Base-by-base conservation (phyloP, 2,329 filamentous ascomycete species). In the Pseudogymnoascus sp. region DNA sequence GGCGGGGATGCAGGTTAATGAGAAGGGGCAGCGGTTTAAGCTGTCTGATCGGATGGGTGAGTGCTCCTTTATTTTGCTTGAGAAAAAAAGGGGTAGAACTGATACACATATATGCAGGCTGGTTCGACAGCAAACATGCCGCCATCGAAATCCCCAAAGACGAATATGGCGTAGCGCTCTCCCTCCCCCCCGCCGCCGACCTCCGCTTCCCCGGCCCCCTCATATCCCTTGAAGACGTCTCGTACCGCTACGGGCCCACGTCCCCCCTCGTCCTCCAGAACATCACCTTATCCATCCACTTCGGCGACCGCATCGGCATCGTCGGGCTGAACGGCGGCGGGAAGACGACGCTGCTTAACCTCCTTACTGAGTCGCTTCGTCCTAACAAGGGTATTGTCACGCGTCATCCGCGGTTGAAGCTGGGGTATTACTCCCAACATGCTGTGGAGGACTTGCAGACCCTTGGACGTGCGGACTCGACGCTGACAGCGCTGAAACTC, bases 371-470 rank as follows among this genome's bases (percentile, higher is more conserved):
- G 0, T 78, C 80, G 12, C 73, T 80, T 1, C 77, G 77, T 5
- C 85, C 88, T 0, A 83, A 82, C 0, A 78, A 80, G 2, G 89
- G 90, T 0, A 83, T 78, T 0, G 75, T 90, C 1, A 81, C 82
- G 0, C 79, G 79, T 0, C 91, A 95, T 72, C 82, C 91, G 0
- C 80, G 90, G 19, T 77, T 90, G 8, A 85, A 82, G 65, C 74
- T 91, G 55, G 89, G 86, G 1, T 91, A 91, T 70, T 94, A 92
- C 74, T 89, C 89, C 3, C 91, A 95, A 71, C 86, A 92, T 68
- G 86, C 88, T 0, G 88, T 92, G 4, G 88, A 92, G 67, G 79
- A 80, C 5, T 78, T 94, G 5, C 84, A 88, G 66, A 70, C 76
- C 1, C 72, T 83, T 6, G 86, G 83, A 0, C 72, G 72, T 0